phyloP scores from a whole-genome alignment of 352 stramenopile genomes.

The Phytophthora uliginosa region DNA sequence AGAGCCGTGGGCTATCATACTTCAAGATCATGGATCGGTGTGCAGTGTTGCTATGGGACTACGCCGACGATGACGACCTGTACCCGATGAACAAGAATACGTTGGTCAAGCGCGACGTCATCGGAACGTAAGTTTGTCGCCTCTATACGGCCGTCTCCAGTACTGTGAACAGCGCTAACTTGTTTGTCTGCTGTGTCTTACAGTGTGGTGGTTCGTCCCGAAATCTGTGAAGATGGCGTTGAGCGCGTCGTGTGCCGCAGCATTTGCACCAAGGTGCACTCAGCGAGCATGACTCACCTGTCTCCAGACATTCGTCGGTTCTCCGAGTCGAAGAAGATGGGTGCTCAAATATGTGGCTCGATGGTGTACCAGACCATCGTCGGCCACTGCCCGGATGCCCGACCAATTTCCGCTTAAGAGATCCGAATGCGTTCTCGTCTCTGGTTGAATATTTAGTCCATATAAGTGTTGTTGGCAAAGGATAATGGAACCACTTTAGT shows the following conservation, averaged over 20 bases:
- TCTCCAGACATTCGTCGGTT: slow-evolving; percentile 38
- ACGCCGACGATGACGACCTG: slow-evolving; percentile 41
- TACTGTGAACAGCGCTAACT: slow-evolving; percentile 21
- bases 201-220: slow-evolving; percentile 42
- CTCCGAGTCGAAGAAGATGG: slow-evolving; percentile 42
- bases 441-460: slow-evolving; percentile 37
- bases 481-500: neutral
- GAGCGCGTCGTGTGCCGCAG: slow-evolving; percentile 46
- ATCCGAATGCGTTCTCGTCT: neutral
- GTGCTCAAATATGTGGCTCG: slow-evolving; percentile 42
- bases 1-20: slow-evolving; percentile 44
- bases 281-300: slow-evolving; percentile 22
- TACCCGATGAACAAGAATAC: slow-evolving; percentile 39
- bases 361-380: slow-evolving; percentile 46
- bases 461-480: slow-evolving; percentile 15
- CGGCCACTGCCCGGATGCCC: slow-evolving; percentile 33
- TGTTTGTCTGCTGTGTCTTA: slow-evolving; percentile 9
- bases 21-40: slow-evolving; percentile 42
- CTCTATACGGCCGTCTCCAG: neutral
- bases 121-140: slow-evolving; percentile 41
- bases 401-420: slow-evolving; percentile 34
- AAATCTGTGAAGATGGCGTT: slow-evolving; percentile 46
- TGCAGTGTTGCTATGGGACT: slow-evolving; percentile 42
- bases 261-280: slow-evolving; percentile 51
- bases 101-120: slow-evolving; percentile 43